Base-by-base conservation (phyloP, 345 rosid genomes). In the Pistacia integerrima region DNA sequence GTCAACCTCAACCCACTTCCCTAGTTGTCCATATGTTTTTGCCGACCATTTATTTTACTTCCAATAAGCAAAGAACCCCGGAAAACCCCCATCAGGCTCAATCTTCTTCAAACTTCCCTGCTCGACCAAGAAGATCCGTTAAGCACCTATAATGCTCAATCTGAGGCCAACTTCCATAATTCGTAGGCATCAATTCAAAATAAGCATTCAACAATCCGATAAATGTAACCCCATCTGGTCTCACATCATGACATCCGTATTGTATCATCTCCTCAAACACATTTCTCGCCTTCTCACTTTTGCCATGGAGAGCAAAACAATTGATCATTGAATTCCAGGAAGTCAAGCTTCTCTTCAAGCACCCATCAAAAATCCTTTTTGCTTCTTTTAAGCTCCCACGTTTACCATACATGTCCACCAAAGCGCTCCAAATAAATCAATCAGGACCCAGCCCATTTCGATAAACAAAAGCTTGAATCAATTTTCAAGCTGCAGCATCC, bases 1-100 rank as follows among this genome's bases (percentile, higher is more conserved):
- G 70, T 92, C 90, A 49, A 94, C 84, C 88, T 88, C 91, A 63
- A 94, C 93, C 97, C 97, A 94, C 59, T 90, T 84, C 71, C 94
- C 97, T 44, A 85, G 83, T 75, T 84, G 90, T 12, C 85, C 96
- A 67, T 92, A 90, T 73, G 88, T 75, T 83, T 92, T 91, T 2
- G 96, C 98, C 83, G 92, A 73, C 94, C 94, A 92, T 90, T 30
- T 67, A 86, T 86, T 79, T 83, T 92, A 85, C 92, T 88, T 51
- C 94, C 96, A 77, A 89, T 90, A 18, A 94, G 92, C 83, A 94
- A 75, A 55, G 97, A 88, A 12, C 94, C 94, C 98, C 97, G 92
- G 64, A 94, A 89, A 14, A 88, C 96, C 96, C 82, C 92, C 97
- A 74, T 94, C 98, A 0, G 92, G 87, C 77, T 83, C 78, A 69